Conservation (phyloP, 805 yeast species). For the Myxozyma lipomycoides region DNA sequence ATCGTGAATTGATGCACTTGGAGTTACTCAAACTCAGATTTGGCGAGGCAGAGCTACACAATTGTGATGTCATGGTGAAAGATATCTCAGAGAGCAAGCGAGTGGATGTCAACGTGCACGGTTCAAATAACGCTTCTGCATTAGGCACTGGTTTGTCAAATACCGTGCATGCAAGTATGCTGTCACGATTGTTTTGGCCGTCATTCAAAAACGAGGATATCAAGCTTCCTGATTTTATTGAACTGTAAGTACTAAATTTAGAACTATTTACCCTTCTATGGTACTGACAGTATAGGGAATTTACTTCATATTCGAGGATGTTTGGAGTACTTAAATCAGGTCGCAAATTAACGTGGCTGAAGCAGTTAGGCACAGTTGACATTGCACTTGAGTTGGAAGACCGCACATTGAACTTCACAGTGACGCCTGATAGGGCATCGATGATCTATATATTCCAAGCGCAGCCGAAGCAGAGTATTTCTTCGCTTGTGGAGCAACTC, state of each 20-base stretch:
- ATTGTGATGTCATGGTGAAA: constrained; percentile 77
- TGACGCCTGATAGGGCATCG: constrained; percentile 66
- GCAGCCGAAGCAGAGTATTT: constrained; percentile 2
- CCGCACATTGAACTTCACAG: constrained; percentile 44
- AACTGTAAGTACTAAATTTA: constrained; percentile 28
- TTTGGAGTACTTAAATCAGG: constrained; percentile 52
- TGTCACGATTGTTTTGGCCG: constrained; percentile 85
- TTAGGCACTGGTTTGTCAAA: constrained; percentile 20
- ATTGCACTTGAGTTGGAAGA: constrained; percentile 56
- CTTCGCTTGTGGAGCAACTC: constrained; percentile 29
- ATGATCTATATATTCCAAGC: constrained; percentile 51
- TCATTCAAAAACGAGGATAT: constrained; percentile 44
- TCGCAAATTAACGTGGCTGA: constrained; percentile 54
- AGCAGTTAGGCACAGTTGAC: constrained; percentile 58
- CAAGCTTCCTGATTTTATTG: constrained; percentile 48
- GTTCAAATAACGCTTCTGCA: constrained; percentile 6
- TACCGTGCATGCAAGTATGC: constrained; percentile 52
- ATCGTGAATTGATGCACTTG: constrained; percentile 40
- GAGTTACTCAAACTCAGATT: constrained; percentile 57
- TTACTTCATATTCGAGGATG: constrained; percentile 44
- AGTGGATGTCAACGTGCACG: constrained; percentile 43
- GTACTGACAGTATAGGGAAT: constrained; percentile 26
- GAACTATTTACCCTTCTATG: neutral
- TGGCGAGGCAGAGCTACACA: constrained; percentile 61
- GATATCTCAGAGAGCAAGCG: constrained; percentile 60